phyloP scores from a whole-genome alignment of 768 basidiomycete genomes.

The Kwoniella newhampshirensis region DNA sequence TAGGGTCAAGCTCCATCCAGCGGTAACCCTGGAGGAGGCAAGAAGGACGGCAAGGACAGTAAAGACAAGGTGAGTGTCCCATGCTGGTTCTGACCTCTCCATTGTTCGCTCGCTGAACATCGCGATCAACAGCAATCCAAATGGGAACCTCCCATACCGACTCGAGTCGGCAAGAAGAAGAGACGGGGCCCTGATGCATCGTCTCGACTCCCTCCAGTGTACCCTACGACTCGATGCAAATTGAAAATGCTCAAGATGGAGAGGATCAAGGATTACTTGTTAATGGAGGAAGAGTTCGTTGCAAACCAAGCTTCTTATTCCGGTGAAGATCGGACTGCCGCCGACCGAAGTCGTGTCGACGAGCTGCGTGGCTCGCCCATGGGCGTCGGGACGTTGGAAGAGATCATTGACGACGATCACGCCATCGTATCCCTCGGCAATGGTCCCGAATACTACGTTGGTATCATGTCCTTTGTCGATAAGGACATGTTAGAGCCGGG shows the following conservation, averaged over 20 bases:
- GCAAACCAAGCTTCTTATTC: slow-evolving; percentile 49
- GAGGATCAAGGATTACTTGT: slow-evolving; percentile 94
- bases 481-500: slow-evolving; percentile 96
- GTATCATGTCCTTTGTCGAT: slow-evolving; percentile 97
- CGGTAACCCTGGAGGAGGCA: slow-evolving; percentile 35
- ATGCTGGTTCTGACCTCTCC: neutral
- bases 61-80: slow-evolving; percentile 43
- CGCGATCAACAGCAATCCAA: slow-evolving; percentile 61
- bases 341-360: slow-evolving; percentile 89
- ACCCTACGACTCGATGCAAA: slow-evolving; percentile 90
- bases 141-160: slow-evolving; percentile 98
- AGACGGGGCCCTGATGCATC: slow-evolving; percentile 86
- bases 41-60: slow-evolving; percentile 35
- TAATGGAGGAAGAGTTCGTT: slow-evolving; percentile 66
- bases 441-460: slow-evolving; percentile 94
- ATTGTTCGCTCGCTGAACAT: neutral
- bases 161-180: slow-evolving; percentile 96
- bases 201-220: slow-evolving; percentile 87
- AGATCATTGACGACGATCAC: slow-evolving; percentile 61
- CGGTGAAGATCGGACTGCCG: slow-evolving; percentile 92
- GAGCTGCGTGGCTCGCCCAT: slow-evolving; percentile 92
- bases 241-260: slow-evolving; percentile 94
- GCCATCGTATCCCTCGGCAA: slow-evolving; percentile 95
- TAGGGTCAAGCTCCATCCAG: slow-evolving; percentile 53
- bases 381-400: slow-evolving; percentile 97